Conservation (phyloP, 2,329 filamentous ascomycete species). For the Phialemonium atrogriseum region DNA sequence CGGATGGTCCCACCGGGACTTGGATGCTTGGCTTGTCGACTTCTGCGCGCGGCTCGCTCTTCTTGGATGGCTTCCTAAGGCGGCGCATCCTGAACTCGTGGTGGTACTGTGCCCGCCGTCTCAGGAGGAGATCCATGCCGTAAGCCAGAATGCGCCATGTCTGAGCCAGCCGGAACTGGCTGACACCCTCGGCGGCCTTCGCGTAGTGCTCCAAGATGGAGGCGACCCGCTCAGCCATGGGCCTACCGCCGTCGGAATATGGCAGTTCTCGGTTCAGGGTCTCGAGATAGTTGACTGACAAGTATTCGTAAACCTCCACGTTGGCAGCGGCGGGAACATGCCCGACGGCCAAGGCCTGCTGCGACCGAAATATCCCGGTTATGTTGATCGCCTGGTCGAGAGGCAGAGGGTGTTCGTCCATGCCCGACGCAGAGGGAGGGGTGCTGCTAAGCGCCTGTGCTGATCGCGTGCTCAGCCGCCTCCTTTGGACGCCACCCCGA, state of each 20-base stretch:
- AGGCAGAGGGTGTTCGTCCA: conserved; percentile 36
- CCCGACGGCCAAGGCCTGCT: conserved; percentile 56
- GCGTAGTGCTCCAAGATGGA: conserved; percentile 49
- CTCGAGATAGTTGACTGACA: conserved; percentile 48
- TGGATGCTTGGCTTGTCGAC: conserved; percentile 16
- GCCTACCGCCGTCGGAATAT: conserved; percentile 21
- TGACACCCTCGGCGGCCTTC: conserved; percentile 45
- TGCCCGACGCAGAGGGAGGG: conserved; percentile 35
- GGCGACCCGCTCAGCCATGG: conserved; percentile 38
- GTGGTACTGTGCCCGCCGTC: conserved; percentile 48
- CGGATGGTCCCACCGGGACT: conserved; percentile 12
- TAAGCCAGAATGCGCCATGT: conserved; percentile 56
- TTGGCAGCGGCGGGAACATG: conserved; percentile 43
- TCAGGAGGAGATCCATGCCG: conserved; percentile 44
- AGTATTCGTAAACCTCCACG: conserved; percentile 45
- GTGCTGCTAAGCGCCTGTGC: conserved; percentile 42
- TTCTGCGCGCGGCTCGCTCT: conserved; percentile 20
- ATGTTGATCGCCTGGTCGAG: conserved; percentile 51
- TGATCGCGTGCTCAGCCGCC: conserved; percentile 35
- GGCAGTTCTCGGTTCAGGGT: conserved; percentile 43
- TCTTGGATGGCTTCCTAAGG: conserved; percentile 17
- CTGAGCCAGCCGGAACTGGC: conserved; percentile 52
- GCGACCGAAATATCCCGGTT: conserved; percentile 48
- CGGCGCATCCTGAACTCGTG: conserved; percentile 38
- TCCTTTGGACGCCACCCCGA: conserved; percentile 27